These are phyloP conservation scores for Pythium sukuiense DNA, from an alignment of 352 stramenopile genomes.

Conservation along the genomic window DNA sequence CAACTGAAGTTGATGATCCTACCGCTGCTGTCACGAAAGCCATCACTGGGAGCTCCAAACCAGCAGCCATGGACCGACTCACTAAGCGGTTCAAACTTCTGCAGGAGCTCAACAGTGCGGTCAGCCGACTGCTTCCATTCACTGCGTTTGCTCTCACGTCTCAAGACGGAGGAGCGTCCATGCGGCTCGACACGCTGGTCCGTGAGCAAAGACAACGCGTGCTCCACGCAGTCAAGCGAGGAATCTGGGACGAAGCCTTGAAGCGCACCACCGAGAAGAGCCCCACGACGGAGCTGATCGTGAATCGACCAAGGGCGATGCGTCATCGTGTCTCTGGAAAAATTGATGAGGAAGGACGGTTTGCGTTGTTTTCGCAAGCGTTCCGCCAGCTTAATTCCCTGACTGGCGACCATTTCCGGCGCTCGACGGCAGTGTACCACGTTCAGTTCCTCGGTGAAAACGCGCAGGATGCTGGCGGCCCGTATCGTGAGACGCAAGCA, in stretches of 20 bases:
- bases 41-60: background rate
- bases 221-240: slow-evolving; percentile 70
- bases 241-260: slow-evolving; percentile 72
- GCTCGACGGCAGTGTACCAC: slow-evolving; percentile 73
- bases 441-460: slow-evolving; percentile 88
- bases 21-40: background rate
- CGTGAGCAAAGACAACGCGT: slow-evolving; percentile 57
- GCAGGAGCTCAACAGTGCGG: slow-evolving; percentile 66
- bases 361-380: slow-evolving; percentile 82
- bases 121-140: slow-evolving; percentile 63
- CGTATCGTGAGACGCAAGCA: slow-evolving; percentile 84
- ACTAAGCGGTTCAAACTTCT: slow-evolving; percentile 68
- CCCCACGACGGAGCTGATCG: slow-evolving; percentile 60
- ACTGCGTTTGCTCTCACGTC: slow-evolving; percentile 26
- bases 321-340: slow-evolving; percentile 61
- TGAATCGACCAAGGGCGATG: slow-evolving; percentile 85
- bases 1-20: background rate
- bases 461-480: slow-evolving; percentile 79
- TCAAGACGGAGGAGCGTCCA: background rate
- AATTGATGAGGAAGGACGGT: slow-evolving; percentile 58
- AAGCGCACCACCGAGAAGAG: slow-evolving; percentile 45
- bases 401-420: slow-evolving; percentile 65
- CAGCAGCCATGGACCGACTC: slow-evolving; percentile 35
- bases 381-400: slow-evolving; percentile 77
- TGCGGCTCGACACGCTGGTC: slow-evolving; percentile 36